Evolutionary conservation across 495 filamentous ascomycete genomes (phyloP), one percentile per base, ranked within the genome.

Genomic region (Aspergillus asperescens): DNA sequence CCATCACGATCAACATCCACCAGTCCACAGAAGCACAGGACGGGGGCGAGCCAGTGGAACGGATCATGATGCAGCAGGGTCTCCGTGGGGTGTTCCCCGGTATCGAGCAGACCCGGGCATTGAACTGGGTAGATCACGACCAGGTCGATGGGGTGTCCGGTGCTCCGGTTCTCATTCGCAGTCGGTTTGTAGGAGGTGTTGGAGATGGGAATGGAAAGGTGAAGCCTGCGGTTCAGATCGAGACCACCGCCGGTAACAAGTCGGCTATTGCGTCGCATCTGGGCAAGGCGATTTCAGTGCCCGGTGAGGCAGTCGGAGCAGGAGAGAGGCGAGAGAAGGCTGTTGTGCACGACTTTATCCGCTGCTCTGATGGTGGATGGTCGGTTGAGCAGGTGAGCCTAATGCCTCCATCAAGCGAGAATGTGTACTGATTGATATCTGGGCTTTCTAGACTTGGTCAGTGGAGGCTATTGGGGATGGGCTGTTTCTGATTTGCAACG

Each of bases 41-140:
- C 16, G 35, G 4, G 5, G 19, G 3, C 9, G 7, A 25, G 40
- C 40, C 40, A 5, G 27, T 22, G 1, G 24, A 19, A 25, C 22
- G 27, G 1, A 15, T 46, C 4, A 46, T 46, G 42, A 46, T 46
- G 42, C 42, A 46, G 16, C 42, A 46, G 7, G 42, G 42, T 6
- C 42, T 46, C 5, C 42, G 42, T 5, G 42, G 42, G 13, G 32
- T 46, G 10, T 46, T 46, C 27, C 42, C 42, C 1, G 42, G 42
- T 6, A 27, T 46, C 8, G 42, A 46, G 27, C 42, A 46, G 9
- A 46, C 42, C 4, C 42, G 42, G 1, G 1, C 42, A 1, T 9
- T 46, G 15, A 16, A 46, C 27, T 46, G 42, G 42, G 32, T 7
- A 7, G 27, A 31, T 2, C 42, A 46, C 16, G 42, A 31, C 8